Conservation (phyloP, 768 basidiomycete genomes). For the Royoungia palumana region DNA sequence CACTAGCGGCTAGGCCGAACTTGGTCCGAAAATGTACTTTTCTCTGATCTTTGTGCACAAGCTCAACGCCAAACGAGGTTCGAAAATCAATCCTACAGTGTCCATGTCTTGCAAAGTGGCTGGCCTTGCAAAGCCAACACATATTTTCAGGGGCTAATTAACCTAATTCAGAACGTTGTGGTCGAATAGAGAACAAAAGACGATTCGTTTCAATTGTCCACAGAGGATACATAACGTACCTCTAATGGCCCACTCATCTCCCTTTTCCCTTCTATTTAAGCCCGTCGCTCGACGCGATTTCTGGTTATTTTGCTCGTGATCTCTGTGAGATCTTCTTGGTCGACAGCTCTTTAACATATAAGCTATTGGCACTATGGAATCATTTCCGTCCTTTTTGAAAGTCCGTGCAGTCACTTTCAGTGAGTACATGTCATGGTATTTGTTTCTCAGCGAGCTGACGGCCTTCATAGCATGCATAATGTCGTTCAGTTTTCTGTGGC, state of each 20-base stretch:
- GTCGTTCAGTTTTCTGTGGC: constrained; percentile 47
- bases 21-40: too few relatives aligned
- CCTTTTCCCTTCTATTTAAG: constrained; percentile 5
- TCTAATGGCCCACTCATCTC: not conserved
- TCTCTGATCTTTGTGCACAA: too few relatives aligned
- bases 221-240: constrained; percentile 5
- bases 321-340: constrained; percentile 21
- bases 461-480: constrained; percentile 38
- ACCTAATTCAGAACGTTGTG: not conserved
- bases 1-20: too few relatives aligned
- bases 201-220: constrained; percentile 17
- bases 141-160: constrained; percentile 17
- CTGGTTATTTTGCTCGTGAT: constrained; percentile 13
- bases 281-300: constrained; percentile 19
- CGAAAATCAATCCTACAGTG: not conserved
- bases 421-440: constrained; percentile 10
- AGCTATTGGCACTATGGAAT: constrained; percentile 22
- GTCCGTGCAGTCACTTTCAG: constrained; percentile 29
- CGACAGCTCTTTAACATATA: not conserved
- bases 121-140: not conserved
- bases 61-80: too few relatives aligned
- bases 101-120: not conserved
- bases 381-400: constrained; percentile 30
- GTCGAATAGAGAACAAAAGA: constrained; percentile 18
- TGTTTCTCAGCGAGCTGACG: not conserved